phyloP scores from a whole-genome alignment of 2,329 filamentous ascomycete species.

The Zelopaecilomyces penicillatus region DNA sequence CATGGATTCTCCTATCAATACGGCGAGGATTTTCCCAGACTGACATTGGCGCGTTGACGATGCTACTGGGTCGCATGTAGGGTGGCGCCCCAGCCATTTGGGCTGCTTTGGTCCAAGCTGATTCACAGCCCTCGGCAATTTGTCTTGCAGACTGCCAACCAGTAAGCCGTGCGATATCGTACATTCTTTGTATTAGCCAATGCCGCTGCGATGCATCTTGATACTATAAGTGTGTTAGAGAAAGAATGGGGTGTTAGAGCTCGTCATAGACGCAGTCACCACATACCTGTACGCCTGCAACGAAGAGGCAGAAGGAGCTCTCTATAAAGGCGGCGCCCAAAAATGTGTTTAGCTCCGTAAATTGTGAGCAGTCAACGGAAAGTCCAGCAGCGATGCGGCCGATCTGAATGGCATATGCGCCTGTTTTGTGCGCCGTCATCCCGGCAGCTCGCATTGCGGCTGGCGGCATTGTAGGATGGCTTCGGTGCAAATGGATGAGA shows the following conservation, averaged over 20 bases:
- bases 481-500: conserved; percentile 70
- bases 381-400: conserved; percentile 74
- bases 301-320: conserved; percentile 73
- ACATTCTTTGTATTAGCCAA: conserved; percentile 68
- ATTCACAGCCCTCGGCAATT: conserved; percentile 78
- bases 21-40: conserved; percentile 43
- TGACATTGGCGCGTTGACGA: conserved; percentile 26
- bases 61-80: conserved; percentile 47
- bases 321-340: conserved; percentile 79
- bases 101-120: conserved; percentile 69
- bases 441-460: conserved; percentile 81
- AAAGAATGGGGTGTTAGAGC: not conserved
- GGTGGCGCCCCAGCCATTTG: conserved; percentile 67
- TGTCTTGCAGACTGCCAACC: conserved; percentile 80
- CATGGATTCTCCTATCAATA: conserved; percentile 43
- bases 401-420: conserved; percentile 61
- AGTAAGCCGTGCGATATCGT: conserved; percentile 68
- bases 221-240: conserved; percentile 42
- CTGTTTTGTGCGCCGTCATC: conserved; percentile 65
- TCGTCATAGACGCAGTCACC: conserved; percentile 6
- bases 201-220: conserved; percentile 62
- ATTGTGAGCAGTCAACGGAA: conserved; percentile 43
- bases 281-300: conserved; percentile 65
- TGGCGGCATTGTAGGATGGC: conserved; percentile 85
- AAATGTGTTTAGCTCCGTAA: conserved; percentile 60